Conservation (phyloP, 805 yeast genomes). For the Brettanomyces nanus region DNA sequence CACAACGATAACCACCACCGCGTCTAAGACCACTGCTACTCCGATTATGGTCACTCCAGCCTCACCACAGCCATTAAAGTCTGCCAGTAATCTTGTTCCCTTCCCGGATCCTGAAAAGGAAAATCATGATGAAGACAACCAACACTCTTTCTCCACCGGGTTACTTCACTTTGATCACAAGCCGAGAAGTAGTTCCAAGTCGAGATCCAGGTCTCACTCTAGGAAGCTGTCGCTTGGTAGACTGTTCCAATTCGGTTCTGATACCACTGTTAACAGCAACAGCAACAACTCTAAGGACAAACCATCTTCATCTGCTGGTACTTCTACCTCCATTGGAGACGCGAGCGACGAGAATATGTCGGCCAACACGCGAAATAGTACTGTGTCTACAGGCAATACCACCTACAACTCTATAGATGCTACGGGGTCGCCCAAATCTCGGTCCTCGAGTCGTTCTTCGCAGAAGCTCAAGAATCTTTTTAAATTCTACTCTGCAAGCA, state of each 20-base stretch:
- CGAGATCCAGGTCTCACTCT: constrained; percentile 34
- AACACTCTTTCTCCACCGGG: background rate
- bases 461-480: constrained; percentile 5
- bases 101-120: background rate
- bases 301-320: constrained; percentile 3
- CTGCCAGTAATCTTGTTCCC: background rate
- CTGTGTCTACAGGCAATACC: background rate
- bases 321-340: background rate
- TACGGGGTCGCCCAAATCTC: background rate
- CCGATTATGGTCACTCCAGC: background rate
- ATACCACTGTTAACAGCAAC: background rate
- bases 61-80: background rate
- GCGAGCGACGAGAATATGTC: background rate
- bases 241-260: constrained; percentile 19
- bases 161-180: background rate
- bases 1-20: too few species aligned
- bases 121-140: background rate
- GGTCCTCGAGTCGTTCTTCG: background rate
- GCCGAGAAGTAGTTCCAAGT: constrained; percentile 9
- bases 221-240: constrained; percentile 28
- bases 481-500: constrained; percentile 1
- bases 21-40: background rate
- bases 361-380: background rate
- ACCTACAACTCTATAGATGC: background rate
- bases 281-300: background rate